Percentiles rank a stretch among this genome's conserved stretches.
Evolutionary conservation across 345 rosid species (phyloP).

Genomic region (Pistacia vera): DNA sequence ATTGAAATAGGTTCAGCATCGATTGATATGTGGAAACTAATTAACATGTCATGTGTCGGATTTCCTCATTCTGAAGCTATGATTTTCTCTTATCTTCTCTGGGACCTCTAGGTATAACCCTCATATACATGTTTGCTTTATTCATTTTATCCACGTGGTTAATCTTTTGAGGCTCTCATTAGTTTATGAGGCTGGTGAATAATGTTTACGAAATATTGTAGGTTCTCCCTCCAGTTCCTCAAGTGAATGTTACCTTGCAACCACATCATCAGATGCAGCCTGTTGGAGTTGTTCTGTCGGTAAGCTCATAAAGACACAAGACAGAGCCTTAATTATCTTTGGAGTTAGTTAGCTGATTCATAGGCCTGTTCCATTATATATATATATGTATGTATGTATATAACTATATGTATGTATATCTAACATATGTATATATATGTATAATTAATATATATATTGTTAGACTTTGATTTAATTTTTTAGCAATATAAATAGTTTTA

Average conservation of each 20-base stretch:
- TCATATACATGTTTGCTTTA: neutral
- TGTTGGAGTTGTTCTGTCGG: constrained; percentile 88
- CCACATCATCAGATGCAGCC: constrained; percentile 71
- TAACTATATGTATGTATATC: no score
- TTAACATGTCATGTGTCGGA: neutral
- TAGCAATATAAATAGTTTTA: neutral
- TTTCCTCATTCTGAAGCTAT: neutral
- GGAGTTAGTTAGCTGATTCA: constrained; percentile 14
- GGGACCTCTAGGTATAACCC: neutral
- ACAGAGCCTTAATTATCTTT: constrained; percentile 2
- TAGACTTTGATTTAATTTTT: no score
- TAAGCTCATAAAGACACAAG: constrained; percentile 33
- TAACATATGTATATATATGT: no score
- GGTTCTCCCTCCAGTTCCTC: constrained; percentile 86
- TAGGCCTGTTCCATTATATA: neutral
- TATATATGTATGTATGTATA: no score
- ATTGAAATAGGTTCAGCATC: neutral
- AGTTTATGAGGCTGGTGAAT: neutral
- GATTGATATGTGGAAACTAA: neutral
- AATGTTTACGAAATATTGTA: constrained; percentile 27
- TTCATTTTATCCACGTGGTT: neutral
- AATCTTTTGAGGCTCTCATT: neutral
- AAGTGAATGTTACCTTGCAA: constrained; percentile 57
- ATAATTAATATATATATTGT: no score
- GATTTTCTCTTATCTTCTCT: neutral